Evolutionary conservation across 352 stramenopile genomes (phyloP).

Genomic region (Phytopythium ostracodes): DNA sequence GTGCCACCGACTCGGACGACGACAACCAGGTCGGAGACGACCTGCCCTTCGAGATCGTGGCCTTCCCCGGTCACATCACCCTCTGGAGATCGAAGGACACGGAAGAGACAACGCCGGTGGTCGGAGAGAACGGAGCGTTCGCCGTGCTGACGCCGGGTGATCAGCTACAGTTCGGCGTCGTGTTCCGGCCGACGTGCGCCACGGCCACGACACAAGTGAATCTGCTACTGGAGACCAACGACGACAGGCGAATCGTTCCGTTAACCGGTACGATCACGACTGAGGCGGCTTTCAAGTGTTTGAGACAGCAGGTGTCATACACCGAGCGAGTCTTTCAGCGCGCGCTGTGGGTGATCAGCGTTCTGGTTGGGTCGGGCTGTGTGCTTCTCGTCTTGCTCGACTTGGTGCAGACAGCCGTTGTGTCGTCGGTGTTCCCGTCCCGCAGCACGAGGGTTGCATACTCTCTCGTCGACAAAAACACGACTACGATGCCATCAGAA

Average conservation of each 20-base stretch:
- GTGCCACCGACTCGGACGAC: not conserved
- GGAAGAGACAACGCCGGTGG: not conserved
- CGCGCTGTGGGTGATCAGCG: not conserved
- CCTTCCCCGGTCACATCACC: not conserved
- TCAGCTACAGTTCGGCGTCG: not conserved
- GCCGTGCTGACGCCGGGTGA: not conserved
- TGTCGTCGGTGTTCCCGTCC: not conserved
- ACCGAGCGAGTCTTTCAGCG: not conserved
- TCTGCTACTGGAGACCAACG: not conserved
- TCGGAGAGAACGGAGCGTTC: not conserved
- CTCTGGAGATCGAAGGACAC: not conserved
- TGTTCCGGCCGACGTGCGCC: not conserved
- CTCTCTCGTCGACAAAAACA: not conserved
- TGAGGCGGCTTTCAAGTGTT: not conserved
- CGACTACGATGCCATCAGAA: not conserved
- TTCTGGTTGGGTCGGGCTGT: not conserved
- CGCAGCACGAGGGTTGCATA: not conserved
- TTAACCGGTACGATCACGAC: not conserved
- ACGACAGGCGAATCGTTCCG: not conserved
- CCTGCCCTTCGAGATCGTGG: not conserved
- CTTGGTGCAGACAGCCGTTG: not conserved
- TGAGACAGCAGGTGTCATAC: not conserved
- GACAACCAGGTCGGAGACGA: not conserved
- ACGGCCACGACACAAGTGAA: not conserved
- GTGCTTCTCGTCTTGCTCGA: not conserved